These are phyloP conservation scores for Eucalyptus urophylla DNA, from an alignment of 345 rosid species.

Conservation along the genomic window DNA sequence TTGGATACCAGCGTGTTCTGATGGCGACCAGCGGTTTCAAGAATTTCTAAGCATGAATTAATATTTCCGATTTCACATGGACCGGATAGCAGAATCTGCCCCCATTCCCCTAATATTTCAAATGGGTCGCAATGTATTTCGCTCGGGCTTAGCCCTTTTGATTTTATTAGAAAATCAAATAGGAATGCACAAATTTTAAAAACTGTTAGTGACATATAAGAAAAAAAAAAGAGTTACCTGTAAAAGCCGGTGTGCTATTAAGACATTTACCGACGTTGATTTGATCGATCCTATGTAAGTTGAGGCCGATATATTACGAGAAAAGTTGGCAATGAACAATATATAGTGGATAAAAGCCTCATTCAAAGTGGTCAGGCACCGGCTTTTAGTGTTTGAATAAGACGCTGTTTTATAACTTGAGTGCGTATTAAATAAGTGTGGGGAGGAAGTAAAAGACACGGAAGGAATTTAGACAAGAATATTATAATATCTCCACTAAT, in stretches of 20 bases:
- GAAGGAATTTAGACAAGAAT: too few relatives aligned
- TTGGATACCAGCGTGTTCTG: too few relatives aligned
- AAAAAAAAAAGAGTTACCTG: neutral
- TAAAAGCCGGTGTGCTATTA: neutral
- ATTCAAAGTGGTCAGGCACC: neutral
- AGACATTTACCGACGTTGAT: neutral
- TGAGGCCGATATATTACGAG: neutral
- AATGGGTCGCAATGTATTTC: too few relatives aligned
- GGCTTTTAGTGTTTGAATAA: neutral
- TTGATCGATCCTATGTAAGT: neutral
- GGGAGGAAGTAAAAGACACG: neutral
- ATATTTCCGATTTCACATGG: neutral
- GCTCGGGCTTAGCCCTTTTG: neutral
- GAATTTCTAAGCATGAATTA: neutral
- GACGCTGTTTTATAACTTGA: too few relatives aligned
- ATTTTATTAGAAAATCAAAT: neutral
- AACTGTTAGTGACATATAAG: too few relatives aligned
- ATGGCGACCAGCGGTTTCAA: neutral
- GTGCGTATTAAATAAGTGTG: neutral
- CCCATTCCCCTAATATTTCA: neutral
- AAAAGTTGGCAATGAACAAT: neutral
- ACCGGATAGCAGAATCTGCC: neutral
- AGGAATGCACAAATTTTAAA: neutral
- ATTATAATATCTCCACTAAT: neutral
- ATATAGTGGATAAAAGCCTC: neutral